phyloP scores from a whole-genome alignment of 1,284 basidiomycete genomes.

The Laetiporus sulphureus region DNA sequence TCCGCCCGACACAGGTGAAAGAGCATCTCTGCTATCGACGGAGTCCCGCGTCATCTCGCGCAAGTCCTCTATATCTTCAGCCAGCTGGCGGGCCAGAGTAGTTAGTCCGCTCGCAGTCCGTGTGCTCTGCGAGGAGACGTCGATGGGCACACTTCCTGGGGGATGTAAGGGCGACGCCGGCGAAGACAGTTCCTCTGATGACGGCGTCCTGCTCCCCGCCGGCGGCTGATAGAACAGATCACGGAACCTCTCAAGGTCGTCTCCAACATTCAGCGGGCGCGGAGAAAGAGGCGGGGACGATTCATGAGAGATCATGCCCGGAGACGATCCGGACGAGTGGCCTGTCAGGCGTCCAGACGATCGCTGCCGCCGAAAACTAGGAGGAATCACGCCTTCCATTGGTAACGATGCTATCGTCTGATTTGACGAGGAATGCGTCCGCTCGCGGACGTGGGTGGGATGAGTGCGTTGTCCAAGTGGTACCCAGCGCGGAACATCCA shows the following conservation, averaged over 20 bases:
- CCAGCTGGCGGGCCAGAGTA: constrained; percentile 55
- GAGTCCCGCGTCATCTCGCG: constrained; percentile 18
- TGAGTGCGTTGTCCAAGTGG: neutral
- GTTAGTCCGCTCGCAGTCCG: constrained; percentile 47
- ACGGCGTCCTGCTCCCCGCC: constrained; percentile 9
- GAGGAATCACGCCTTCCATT: constrained; percentile 20
- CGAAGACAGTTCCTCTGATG: constrained; percentile 12
- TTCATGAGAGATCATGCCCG: constrained; percentile 34
- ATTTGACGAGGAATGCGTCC: constrained; percentile 17
- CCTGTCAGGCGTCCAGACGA: constrained; percentile 11
- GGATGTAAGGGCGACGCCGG: constrained; percentile 20
- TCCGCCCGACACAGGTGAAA: constrained; percentile 25
- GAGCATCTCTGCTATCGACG: constrained; percentile 10
- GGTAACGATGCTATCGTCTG: constrained; percentile 24
- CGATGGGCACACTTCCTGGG: constrained; percentile 22
- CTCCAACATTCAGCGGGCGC: constrained; percentile 39
- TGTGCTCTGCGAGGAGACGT: constrained; percentile 21
- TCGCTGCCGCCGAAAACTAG: constrained; percentile 16
- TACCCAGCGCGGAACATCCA: constrained; percentile 2
- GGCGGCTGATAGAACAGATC: constrained; percentile 61
- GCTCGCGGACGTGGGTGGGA: constrained; percentile 5
- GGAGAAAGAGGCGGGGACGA: constrained; percentile 32
- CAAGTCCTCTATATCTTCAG: constrained; percentile 45
- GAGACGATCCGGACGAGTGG: constrained; percentile 26
- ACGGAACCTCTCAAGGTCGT: constrained; percentile 62